phyloP scores from a whole-genome alignment of 306 rosid species.

The Albizia julibrissin region DNA sequence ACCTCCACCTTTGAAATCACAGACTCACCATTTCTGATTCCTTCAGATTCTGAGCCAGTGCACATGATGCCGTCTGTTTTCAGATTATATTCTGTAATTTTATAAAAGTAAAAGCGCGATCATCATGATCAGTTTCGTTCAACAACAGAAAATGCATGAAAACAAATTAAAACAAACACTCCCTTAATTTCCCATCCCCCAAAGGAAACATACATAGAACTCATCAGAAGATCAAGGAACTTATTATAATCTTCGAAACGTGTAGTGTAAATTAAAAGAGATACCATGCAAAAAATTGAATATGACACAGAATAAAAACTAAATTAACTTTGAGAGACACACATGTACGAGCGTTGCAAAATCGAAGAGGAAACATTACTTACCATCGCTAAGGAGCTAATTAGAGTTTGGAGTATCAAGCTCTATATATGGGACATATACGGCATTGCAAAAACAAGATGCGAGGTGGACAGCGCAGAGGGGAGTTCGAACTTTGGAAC shows the following conservation, averaged over 20 bases:
- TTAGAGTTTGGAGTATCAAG: neutral
- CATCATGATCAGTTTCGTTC: neutral
- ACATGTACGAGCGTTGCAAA: neutral
- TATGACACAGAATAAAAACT: neutral
- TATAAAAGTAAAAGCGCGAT: neutral
- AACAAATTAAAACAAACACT: neutral
- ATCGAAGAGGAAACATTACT: neutral
- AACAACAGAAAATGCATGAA: neutral
- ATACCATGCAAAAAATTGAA: neutral
- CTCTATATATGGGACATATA: neutral
- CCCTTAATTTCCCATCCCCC: neutral
- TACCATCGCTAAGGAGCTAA: neutral
- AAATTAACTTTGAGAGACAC: neutral
- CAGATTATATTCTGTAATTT: neutral
- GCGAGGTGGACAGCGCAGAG: neutral
- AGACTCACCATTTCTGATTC: conserved; percentile 46
- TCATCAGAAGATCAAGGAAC: neutral
- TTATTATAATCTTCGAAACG: neutral
- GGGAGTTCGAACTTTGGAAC: conserved; percentile 31
- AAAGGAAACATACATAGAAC: neutral
- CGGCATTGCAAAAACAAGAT: conserved; percentile 24
- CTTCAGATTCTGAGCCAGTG: conserved; percentile 75
- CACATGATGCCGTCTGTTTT: conserved; percentile 35
- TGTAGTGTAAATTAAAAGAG: neutral
- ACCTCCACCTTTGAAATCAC: conserved; percentile 44